phyloP scores from a whole-genome alignment of 805 yeast genomes.

The Zygosaccharomyces kombuchaensis region DNA sequence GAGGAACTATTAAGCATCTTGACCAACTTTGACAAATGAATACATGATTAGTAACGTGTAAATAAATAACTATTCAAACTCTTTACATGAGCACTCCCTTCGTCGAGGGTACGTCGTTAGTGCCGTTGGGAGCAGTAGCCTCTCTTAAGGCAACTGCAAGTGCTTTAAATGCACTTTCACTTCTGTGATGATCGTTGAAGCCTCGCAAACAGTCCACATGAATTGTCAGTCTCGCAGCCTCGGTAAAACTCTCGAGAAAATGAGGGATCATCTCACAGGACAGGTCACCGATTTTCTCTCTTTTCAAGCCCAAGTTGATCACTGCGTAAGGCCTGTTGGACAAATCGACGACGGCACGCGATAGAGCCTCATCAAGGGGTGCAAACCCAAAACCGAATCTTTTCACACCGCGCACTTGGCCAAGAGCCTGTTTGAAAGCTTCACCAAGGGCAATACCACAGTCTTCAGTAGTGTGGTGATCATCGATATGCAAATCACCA shows the following conservation, averaged over 20 bases:
- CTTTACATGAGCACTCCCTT: conserved; percentile 80
- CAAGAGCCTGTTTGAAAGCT: conserved; percentile 86
- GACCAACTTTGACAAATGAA: conserved; percentile 13
- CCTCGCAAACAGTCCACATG: conserved; percentile 96
- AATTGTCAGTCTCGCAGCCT: conserved; percentile 81
- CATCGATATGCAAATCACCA: conserved; percentile 94
- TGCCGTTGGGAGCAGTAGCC: conserved; percentile 77
- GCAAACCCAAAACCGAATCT: conserved; percentile 93
- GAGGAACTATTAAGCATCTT: conserved; percentile 21
- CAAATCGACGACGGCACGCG: conserved; percentile 93
- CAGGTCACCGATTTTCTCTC: conserved; percentile 91
- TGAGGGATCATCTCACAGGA: conserved; percentile 98
- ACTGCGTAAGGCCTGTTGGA: conserved; percentile 92
- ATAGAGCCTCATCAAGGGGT: conserved; percentile 92
- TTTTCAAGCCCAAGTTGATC: conserved; percentile 78
- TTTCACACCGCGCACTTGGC: conserved; percentile 83
- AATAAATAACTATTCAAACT: conserved; percentile 5
- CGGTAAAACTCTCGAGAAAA: conserved; percentile 89
- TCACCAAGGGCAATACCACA: conserved; percentile 87
- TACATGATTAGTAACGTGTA: conserved; percentile 12
- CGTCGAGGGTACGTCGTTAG: conserved; percentile 90
- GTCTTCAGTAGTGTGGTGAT: conserved; percentile 96
- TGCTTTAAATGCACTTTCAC: conserved; percentile 95
- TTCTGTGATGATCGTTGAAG: conserved; percentile 91
- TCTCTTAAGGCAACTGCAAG: conserved; percentile 88